A percentile compares a stretch with the other conserved stretches of the same genome.
These are phyloP conservation scores for Ceratocystiopsis sp. DNA, from an alignment of 2,329 filamentous ascomycete genomes.

Conservation along the genomic window DNA sequence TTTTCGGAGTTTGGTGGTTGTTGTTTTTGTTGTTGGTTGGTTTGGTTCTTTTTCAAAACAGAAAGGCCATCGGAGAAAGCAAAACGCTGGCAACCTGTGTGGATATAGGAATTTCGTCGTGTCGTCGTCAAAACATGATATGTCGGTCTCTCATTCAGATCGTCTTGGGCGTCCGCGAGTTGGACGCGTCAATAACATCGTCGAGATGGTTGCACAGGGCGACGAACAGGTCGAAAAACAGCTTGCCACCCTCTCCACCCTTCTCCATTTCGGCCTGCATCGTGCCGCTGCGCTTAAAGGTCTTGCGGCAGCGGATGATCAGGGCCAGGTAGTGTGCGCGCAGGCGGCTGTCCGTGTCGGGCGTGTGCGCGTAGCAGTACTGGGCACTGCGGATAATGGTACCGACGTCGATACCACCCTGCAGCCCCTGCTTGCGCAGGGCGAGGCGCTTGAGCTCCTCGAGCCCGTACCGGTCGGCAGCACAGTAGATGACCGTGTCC, in stretches of 20 bases:
- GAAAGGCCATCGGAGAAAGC: conserved; percentile 3
- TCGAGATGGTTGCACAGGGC: conserved; percentile 97
- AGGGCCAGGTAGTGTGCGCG: conserved; percentile 94
- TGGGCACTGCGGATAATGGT: conserved; percentile 84
- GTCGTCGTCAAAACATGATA: conserved; percentile 6
- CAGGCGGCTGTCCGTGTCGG: conserved; percentile 78
- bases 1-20: not conserved
- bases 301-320: conserved; percentile 93
- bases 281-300: conserved; percentile 94
- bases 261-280: conserved; percentile 98
- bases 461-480: conserved; percentile 77
- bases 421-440: conserved; percentile 85
- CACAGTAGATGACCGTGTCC: conserved; percentile 89
- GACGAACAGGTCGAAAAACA: conserved; percentile 97
- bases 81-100: conserved; percentile 5
- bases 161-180: conserved; percentile 41
- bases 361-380: conserved; percentile 91
- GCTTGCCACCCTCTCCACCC: conserved; percentile 55
- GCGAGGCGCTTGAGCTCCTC: conserved; percentile 83
- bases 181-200: conserved; percentile 79
- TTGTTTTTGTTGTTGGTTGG: not conserved
- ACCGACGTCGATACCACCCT: conserved; percentile 79
- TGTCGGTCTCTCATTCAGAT: conserved; percentile 24
- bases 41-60: not conserved
- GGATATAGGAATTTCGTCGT: conserved; percentile 1